A percentile compares a stretch with the other conserved stretches of the same genome.
Conservation (phyloP, 345 rosid genomes). For the Citrus inodora region DNA sequence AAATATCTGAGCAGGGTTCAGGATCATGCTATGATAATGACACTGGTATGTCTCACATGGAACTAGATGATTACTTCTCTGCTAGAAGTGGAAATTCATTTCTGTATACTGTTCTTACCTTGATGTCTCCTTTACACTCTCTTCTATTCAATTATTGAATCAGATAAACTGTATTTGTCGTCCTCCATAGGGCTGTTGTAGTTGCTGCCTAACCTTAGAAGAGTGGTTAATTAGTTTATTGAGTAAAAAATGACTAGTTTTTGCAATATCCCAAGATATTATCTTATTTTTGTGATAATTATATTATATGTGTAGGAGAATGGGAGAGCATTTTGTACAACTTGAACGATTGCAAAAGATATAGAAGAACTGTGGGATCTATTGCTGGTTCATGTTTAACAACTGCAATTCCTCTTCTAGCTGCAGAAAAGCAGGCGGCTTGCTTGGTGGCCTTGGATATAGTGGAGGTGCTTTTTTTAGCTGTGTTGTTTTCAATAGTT, state of each 20-base stretch:
- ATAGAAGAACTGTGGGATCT: slow-evolving; percentile 79
- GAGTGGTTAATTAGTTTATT: too few species aligned
- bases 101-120: background rate
- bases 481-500: background rate
- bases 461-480: slow-evolving; percentile 53
- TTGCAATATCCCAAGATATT: too few species aligned
- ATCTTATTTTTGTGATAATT: slow-evolving; percentile 2
- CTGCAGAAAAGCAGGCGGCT: slow-evolving; percentile 57
- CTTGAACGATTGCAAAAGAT: slow-evolving; percentile 67
- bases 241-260: too few species aligned
- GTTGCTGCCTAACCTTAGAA: too few species aligned
- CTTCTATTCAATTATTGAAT: background rate
- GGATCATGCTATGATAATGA: slow-evolving; percentile 21
- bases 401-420: slow-evolving; percentile 73
- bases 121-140: background rate
- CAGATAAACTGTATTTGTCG: background rate
- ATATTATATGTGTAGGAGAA: slow-evolving; percentile 33
- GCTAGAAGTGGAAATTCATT: background rate
- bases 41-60: slow-evolving; percentile 6
- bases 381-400: slow-evolving; percentile 73
- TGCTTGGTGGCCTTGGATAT: slow-evolving; percentile 81
- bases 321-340: slow-evolving; percentile 61
- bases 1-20: slow-evolving; percentile 34
- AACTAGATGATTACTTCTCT: slow-evolving; percentile 26
- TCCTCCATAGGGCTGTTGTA: too few species aligned